Evolutionary conservation across 257 asterid genomes (phyloP).

Genomic region (Verbascum thapsus): DNA sequence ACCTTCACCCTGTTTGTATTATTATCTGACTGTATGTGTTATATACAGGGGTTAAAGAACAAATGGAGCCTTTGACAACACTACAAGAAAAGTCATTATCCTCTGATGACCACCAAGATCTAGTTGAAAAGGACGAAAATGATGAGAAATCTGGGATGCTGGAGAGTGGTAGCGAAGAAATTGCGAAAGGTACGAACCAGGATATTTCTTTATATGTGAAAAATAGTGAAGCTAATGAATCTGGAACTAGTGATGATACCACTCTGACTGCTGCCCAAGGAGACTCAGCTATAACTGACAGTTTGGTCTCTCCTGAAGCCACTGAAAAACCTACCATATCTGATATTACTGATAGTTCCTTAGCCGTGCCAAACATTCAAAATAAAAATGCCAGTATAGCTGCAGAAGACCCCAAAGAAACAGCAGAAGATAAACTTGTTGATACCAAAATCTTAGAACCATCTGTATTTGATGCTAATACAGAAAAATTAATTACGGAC

Average conservation of each 20-base stretch:
- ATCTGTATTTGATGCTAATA: slow-evolving; percentile 39
- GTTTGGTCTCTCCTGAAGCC: slow-evolving; percentile 48
- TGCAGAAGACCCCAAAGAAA: slow-evolving; percentile 44
- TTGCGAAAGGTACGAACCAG: slow-evolving; percentile 41
- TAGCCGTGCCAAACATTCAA: slow-evolving; percentile 40
- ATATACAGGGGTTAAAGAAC: slow-evolving; percentile 54
- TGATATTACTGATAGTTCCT: slow-evolving; percentile 41
- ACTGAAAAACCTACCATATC: slow-evolving; percentile 39
- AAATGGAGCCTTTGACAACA: slow-evolving; percentile 63
- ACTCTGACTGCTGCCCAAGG: no score
- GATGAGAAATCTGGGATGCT: slow-evolving; percentile 46
- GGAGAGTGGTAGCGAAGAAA: slow-evolving; percentile 44
- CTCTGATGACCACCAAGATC: slow-evolving; percentile 45
- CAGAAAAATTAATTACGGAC: slow-evolving; percentile 37
- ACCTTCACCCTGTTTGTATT: slow-evolving; percentile 2
- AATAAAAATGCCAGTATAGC: slow-evolving; percentile 36
- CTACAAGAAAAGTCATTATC: slow-evolving; percentile 57
- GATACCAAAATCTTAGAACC: slow-evolving; percentile 35
- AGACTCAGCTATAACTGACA: slow-evolving; percentile 42
- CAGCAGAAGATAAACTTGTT: slow-evolving; percentile 41
- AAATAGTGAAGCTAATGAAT: slow-evolving; percentile 47
- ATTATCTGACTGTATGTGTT: slow-evolving; percentile 14
- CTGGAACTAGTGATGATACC: slow-evolving; percentile 40
- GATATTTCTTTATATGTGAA: slow-evolving; percentile 42
- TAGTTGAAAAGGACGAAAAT: slow-evolving; percentile 39